Base-by-base conservation (phyloP, 345 rosid genomes). In the Lumnitzera littorea region DNA sequence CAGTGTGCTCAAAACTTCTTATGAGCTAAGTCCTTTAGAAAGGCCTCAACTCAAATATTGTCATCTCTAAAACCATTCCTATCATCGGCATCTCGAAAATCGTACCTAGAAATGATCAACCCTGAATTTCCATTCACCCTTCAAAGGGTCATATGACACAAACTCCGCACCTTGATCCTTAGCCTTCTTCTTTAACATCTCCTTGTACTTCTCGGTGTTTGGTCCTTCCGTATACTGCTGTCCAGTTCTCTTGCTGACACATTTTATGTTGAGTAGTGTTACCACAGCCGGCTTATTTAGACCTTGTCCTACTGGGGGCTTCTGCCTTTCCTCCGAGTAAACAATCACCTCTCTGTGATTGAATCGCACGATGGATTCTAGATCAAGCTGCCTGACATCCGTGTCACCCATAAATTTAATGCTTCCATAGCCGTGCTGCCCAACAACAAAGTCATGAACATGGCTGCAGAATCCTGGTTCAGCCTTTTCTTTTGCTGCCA, bases 151-250 rank as follows among this genome's bases (percentile, higher is more conserved):
- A 58, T 77, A 90, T 8, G 90, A 90, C 57, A 87, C 70, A 61
- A 87, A 90, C 59, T 82, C 74, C 0, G 95, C 97, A 51, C 88
- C 97, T 76, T 90, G 91, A 43, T 90, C 92, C 64, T 76, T 87
- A 1, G 85, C 86, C 78, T 87, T 90, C 74, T 74, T 78, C 78
- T 78, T 83, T 8, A 90, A 78, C 87, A 83, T 85, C 55, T 85
- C 85, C 84, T 77, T 80, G 41, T 83, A 90, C 70, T 64, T 87
- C 53, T 78, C 97, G 20, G 80, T 69, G 53, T 69, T 80, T 2
- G 70, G 62, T 9, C 97, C 97, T 74, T 80, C 88, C 13, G 69
- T 78, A 54, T 72, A 79, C 58, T 87, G 91, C 10, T 63, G 72
- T 50, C 91, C 80, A 0, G 72, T 85, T 77, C 78, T 83, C 55